Conservation (phyloP, 495 filamentous ascomycete genomes). For the Tetracladium setigerum region DNA sequence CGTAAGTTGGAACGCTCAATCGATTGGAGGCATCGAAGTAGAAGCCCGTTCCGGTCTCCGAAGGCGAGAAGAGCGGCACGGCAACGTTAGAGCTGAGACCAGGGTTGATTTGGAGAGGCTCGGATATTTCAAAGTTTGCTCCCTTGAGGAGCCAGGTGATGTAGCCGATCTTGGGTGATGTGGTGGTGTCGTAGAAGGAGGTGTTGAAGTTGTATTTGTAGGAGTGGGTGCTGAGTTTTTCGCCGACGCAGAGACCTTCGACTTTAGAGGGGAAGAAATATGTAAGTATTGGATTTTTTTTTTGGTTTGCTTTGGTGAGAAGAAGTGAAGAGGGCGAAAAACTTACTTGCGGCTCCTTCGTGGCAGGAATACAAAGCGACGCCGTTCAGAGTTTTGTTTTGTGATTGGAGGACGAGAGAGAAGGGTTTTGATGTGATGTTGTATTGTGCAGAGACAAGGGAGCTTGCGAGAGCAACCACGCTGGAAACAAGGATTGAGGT, state of each 20-base stretch:
- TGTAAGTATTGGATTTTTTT: too few species aligned
- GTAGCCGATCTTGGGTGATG: slow-evolving; percentile 5
- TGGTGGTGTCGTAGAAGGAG: slow-evolving; percentile 12
- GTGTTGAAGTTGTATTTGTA: slow-evolving; percentile 32
- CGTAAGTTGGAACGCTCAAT: slow-evolving; percentile 35
- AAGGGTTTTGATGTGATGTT: slow-evolving; percentile 33
- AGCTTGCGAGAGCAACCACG: slow-evolving; percentile 21
- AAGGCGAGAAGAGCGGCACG: slow-evolving; percentile 34
- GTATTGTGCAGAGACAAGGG: slow-evolving; percentile 27
- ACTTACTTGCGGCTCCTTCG: slow-evolving; percentile 38
- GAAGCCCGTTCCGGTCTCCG: slow-evolving; percentile 19
- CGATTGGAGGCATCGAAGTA: slow-evolving; percentile 36
- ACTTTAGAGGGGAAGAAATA: neutral
- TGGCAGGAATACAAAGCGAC: slow-evolving; percentile 42
- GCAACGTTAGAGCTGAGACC: slow-evolving; percentile 44
- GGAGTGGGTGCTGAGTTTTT: slow-evolving; percentile 4
- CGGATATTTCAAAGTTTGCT: slow-evolving; percentile 23
- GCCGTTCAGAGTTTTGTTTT: slow-evolving; percentile 25
- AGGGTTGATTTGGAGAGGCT: slow-evolving; percentile 32
- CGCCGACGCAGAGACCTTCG: slow-evolving; percentile 40
- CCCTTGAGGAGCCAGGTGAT: slow-evolving; percentile 36
- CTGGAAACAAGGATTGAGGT: slow-evolving; percentile 21
- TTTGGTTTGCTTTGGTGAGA: too few species aligned
- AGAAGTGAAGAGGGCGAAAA: slow-evolving; percentile 6
- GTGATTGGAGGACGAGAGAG: slow-evolving; percentile 26